Evolutionary conservation across 225 moss, liverwort and hornwort genomes (phyloP).

Genomic region (Thuidium tamariscinum): DNA sequence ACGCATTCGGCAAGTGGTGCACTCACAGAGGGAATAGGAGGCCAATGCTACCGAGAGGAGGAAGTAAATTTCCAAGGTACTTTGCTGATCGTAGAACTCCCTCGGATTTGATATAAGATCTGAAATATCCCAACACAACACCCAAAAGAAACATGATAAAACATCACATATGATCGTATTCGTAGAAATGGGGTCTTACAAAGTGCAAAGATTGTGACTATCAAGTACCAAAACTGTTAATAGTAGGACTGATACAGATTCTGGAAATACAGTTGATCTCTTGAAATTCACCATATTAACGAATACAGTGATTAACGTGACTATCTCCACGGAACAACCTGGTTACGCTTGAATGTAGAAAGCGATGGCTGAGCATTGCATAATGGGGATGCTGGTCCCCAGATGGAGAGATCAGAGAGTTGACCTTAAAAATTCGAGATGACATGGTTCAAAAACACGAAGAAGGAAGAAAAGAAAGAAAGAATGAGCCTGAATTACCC

Average conservation of each 20-base stretch:
- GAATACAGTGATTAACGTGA: background rate
- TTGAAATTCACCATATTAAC: background rate
- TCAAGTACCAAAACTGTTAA: background rate
- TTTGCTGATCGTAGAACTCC: constrained; percentile 48
- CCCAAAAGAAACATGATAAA: background rate
- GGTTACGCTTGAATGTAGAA: background rate
- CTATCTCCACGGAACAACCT: background rate
- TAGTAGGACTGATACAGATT: background rate
- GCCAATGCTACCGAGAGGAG: constrained; percentile 32
- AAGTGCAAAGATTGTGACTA: background rate
- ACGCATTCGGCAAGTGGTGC: background rate
- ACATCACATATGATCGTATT: background rate
- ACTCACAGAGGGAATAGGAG: constrained; percentile 63
- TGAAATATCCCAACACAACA: background rate
- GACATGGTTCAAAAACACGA: background rate
- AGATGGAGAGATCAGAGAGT: background rate
- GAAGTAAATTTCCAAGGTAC: constrained; percentile 39
- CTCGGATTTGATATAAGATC: constrained; percentile 77
- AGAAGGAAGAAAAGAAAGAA: background rate
- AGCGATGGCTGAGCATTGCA: background rate
- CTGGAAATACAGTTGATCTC: background rate
- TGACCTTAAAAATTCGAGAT: background rate
- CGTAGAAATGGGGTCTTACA: background rate
- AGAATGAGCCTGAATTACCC: constrained; percentile 9
- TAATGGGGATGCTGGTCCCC: background rate